Evolutionary conservation across 176 grass and related monocot species (phyloP).

Genomic region (Juncus inflexus): DNA sequence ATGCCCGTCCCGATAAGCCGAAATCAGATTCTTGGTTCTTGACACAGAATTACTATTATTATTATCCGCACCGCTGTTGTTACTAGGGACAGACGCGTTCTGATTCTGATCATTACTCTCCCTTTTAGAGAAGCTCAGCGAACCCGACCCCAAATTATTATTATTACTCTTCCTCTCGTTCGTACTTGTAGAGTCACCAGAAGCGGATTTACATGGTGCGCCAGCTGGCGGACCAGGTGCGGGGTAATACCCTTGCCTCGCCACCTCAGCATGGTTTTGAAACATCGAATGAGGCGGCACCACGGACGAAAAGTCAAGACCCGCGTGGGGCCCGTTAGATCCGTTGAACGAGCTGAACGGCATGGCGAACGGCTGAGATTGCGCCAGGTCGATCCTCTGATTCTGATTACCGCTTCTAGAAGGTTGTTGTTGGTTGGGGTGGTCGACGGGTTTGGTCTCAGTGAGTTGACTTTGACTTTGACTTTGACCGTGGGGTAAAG

Average conservation of each 20-base stretch:
- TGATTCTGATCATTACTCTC: slow-evolving; percentile 40
- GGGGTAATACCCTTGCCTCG: slow-evolving; percentile 63
- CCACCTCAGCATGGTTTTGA: slow-evolving; percentile 74
- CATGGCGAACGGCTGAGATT: slow-evolving; percentile 83
- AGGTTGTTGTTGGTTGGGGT: slow-evolving; percentile 52
- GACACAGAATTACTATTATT: slow-evolving; percentile 46
- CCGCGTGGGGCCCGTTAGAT: slow-evolving; percentile 42
- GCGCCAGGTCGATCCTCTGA: slow-evolving; percentile 59
- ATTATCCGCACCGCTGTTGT: slow-evolving; percentile 4
- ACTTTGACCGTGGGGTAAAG: slow-evolving; percentile 26
- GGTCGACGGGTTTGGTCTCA: slow-evolving; percentile 54
- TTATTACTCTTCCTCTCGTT: slow-evolving; percentile 45
- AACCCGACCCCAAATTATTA: slow-evolving; percentile 32
- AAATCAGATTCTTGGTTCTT: slow-evolving; percentile 63
- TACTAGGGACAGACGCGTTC: slow-evolving; percentile 42
- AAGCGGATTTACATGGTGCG: slow-evolving; percentile 57
- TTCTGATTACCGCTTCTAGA: slow-evolving; percentile 43
- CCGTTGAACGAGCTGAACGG: slow-evolving; percentile 61
- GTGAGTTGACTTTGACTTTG: background rate
- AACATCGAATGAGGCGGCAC: slow-evolving; percentile 61
- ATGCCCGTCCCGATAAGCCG: slow-evolving; percentile 46
- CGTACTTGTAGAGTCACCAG: slow-evolving; percentile 53
- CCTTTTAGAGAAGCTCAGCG: slow-evolving; percentile 71
- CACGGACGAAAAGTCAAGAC: slow-evolving; percentile 81
- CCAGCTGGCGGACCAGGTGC: slow-evolving; percentile 44